Evolutionary conservation across 345 rosid genomes (phyloP).

Genomic region (Euphorbia tirucalli): DNA sequence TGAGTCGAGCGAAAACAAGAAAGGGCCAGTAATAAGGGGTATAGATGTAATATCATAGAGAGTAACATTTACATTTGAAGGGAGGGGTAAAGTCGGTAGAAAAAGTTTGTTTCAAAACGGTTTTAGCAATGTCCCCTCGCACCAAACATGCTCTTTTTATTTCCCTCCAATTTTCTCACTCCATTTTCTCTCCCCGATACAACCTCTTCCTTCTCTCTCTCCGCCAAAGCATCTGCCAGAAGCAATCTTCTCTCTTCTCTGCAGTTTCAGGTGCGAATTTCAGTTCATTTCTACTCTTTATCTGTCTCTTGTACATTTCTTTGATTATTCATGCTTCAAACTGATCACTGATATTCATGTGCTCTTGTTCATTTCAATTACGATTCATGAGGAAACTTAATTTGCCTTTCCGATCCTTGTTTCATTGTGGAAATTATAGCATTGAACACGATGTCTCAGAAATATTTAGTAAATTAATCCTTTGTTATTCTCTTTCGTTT

Average conservation of each 20-base stretch:
- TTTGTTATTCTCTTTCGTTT: not conserved
- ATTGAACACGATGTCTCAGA: not conserved
- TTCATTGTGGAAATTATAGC: not conserved
- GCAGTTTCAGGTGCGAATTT: constrained; percentile 10
- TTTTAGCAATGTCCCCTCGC: not conserved
- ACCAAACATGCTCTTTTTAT: constrained; percentile 10
- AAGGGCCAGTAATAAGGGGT: not conserved
- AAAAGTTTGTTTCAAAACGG: constrained; percentile 18
- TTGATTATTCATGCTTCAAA: not conserved
- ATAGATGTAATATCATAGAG: constrained; percentile 9
- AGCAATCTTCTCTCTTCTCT: not conserved
- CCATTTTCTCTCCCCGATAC: constrained; percentile 1
- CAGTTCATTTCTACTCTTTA: not conserved
- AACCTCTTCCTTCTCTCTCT: constrained; percentile 18
- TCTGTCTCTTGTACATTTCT: not conserved
- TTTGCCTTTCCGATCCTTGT: not conserved
- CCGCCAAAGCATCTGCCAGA: not conserved
- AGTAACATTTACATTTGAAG: not conserved
- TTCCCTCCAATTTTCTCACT: constrained; percentile 33
- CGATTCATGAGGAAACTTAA: not conserved
- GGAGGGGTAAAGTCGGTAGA: constrained; percentile 11
- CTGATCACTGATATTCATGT: not conserved
- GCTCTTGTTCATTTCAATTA: not conserved
- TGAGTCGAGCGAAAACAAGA: too few relatives aligned
- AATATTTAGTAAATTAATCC: not conserved